phyloP scores from a whole-genome alignment of 768 basidiomycete species.

The Flagelloscypha sp. region DNA sequence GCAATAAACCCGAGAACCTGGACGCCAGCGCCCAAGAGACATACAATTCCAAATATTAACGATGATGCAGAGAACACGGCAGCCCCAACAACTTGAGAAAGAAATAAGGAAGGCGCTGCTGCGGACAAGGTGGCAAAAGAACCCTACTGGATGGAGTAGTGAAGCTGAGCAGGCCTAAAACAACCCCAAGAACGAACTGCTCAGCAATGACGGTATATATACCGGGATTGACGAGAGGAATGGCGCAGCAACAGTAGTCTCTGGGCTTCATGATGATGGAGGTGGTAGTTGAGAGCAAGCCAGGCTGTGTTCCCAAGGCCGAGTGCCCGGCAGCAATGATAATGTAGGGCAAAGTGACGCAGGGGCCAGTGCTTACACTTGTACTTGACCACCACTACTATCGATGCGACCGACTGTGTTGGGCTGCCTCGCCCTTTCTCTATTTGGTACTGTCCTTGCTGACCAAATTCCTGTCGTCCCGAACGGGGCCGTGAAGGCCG shows the following conservation, averaged over 20 bases:
- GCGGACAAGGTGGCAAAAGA: background rate
- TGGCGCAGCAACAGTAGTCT: constrained; percentile 90
- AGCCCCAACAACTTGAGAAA: constrained; percentile 69
- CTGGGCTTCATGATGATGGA: constrained; percentile 54
- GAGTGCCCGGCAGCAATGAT: too few relatives aligned
- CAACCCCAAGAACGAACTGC: constrained; percentile 59
- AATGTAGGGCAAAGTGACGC: too few relatives aligned
- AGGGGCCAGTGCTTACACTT: constrained; percentile 5
- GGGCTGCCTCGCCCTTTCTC: constrained; percentile 12
- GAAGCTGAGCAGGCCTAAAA: constrained; percentile 66
- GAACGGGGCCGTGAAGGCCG: constrained; percentile 20
- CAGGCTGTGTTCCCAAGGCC: too few relatives aligned
- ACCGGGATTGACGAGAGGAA: constrained; percentile 85
- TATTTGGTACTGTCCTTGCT: constrained; percentile 14
- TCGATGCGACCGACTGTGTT: too few relatives aligned
- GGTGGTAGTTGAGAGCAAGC: constrained; percentile 13
- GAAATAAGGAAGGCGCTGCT: constrained; percentile 3
- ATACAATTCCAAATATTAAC: constrained; percentile 65
- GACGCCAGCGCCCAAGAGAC: constrained; percentile 64
- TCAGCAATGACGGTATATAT: constrained; percentile 76
- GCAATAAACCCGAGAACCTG: constrained; percentile 85
- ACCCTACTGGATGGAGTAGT: constrained; percentile 73
- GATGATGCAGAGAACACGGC: constrained; percentile 71
- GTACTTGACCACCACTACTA: too few relatives aligned
- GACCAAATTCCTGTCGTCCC: constrained; percentile 18